Evolutionary conservation across 768 basidiomycete genomes (phyloP), one percentile per base, ranked within the genome.

Genomic region (Leccinum uliginosum): DNA sequence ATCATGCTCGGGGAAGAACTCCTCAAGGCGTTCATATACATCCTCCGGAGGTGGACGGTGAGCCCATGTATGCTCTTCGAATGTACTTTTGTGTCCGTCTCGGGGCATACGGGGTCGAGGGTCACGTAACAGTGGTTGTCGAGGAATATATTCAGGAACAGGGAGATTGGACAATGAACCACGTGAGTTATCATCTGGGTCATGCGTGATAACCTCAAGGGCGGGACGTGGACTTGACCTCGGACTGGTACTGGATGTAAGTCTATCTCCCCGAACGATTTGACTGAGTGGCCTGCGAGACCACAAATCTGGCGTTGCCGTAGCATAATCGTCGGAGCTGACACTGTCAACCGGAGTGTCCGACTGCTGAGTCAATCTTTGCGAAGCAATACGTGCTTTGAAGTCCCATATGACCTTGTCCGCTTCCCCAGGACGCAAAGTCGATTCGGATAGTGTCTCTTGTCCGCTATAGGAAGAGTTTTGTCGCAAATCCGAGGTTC

Each of bases 1-100:
- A 66, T 98, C 94, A 67, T 97, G 91, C 61, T 89, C 87, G 1
- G 96, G 95, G 80, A 99, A 99, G 77, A 92, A 98, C 59, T 89
- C 86, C 63, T 98, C 92, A 8, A 99, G 80, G 55, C 90, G 85
- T 44, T 98, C 89, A 68, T 93, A 93, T 45, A 99, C 89, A 62
- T 91, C 89, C 73, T 98, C 97, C 0, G 94, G 85, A 46, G 86
- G 84, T 27, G 95, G 95, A 64, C 94, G 90, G 58, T 87, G 85
- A 35, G 91, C 89, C 94, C 93, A 97, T 21, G 88, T 87, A 55
- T 81, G 79, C 62, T 84, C 86, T 14, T 80, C 83, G 61, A 91
- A 89, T 5, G 84, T 87, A 47, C 75, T 62, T 59, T 64, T 62
- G 62, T 60, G 63, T 65, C 68, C 53, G 56, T 71, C 57, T 61